phyloP scores from a whole-genome alignment of 495 filamentous ascomycete genomes.

The Podospora conica region DNA sequence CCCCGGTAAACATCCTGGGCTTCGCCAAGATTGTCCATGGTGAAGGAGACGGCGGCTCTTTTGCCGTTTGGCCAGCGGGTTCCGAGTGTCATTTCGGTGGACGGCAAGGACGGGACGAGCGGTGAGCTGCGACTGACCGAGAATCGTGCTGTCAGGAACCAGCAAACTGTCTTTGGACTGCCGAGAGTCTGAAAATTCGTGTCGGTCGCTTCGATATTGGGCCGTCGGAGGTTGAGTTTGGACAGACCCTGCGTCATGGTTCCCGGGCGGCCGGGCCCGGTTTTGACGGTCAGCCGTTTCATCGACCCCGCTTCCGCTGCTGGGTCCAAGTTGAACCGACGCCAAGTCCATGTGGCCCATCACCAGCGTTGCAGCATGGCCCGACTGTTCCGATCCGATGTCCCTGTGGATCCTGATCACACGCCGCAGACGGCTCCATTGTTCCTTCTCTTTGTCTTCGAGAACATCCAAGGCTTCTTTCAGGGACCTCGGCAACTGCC shows the following conservation, averaged over 20 bases:
- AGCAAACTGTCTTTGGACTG: neutral
- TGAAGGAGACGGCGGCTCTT: slow-evolving; percentile 31
- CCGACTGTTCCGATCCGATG: neutral
- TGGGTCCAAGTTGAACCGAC: neutral
- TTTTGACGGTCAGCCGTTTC: neutral
- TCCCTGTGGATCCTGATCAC: neutral
- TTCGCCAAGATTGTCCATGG: slow-evolving; percentile 37
- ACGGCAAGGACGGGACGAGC: neutral
- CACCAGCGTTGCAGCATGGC: neutral
- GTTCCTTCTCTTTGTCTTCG: neutral
- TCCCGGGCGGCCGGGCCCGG: neutral
- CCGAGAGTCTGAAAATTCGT: neutral
- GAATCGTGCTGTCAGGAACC: too few species aligned
- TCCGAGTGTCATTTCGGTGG: neutral
- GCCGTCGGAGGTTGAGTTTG: neutral
- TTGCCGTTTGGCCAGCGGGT: slow-evolving; percentile 23
- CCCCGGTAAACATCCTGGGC: slow-evolving; percentile 28
- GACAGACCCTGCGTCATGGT: neutral
- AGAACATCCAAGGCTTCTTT: neutral
- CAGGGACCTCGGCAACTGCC: neutral
- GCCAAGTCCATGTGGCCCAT: neutral
- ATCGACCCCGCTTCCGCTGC: neutral
- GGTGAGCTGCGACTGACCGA: neutral
- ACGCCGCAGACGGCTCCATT: too few species aligned
- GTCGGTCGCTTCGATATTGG: neutral